Percentiles rank a stretch among this genome's conserved stretches.
phyloP scores from a whole-genome alignment of 352 stramenopile species.

The Phytopythium mirpurense region DNA sequence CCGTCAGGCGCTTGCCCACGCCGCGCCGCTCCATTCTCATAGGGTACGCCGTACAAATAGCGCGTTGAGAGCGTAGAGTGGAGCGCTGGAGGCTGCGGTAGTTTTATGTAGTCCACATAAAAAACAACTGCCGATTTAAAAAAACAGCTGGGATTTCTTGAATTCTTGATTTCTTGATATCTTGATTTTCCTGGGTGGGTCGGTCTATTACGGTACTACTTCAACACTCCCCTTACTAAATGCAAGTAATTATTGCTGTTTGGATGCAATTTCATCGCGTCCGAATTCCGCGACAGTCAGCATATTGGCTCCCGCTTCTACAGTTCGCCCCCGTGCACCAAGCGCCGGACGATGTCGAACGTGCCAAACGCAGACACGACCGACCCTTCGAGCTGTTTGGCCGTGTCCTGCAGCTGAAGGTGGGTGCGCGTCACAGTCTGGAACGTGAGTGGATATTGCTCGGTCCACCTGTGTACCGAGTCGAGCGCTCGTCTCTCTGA shows the following conservation, averaged over 20 bases:
- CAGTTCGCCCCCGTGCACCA: slow-evolving; percentile 5
- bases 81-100: too few relatives aligned
- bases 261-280: too few relatives aligned
- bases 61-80: too few relatives aligned
- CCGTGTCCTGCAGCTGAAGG: slow-evolving; percentile 37
- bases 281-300: slow-evolving; percentile 41
- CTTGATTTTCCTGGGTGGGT: too few relatives aligned
- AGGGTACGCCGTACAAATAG: too few relatives aligned
- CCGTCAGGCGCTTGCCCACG: slow-evolving; percentile 38
- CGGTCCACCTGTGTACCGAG: slow-evolving; percentile 31
- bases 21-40: slow-evolving; percentile 38
- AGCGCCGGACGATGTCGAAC: slow-evolving; percentile 22
- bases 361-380: slow-evolving; percentile 36
- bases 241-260: too few relatives aligned
- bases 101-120: too few relatives aligned
- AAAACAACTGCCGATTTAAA: too few relatives aligned
- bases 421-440: slow-evolving; percentile 33
- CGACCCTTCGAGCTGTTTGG: slow-evolving; percentile 39
- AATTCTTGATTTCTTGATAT: too few relatives aligned
- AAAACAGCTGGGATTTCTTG: too few relatives aligned
- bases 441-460: slow-evolving; percentile 46
- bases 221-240: too few relatives aligned
- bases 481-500: slow-evolving; percentile 29
- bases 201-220: too few relatives aligned
- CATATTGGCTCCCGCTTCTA: slow-evolving; percentile 4